Evolutionary conservation across 495 filamentous ascomycete species (phyloP), one percentile per base, ranked within the genome.

Genomic region (Xylaria longipes): DNA sequence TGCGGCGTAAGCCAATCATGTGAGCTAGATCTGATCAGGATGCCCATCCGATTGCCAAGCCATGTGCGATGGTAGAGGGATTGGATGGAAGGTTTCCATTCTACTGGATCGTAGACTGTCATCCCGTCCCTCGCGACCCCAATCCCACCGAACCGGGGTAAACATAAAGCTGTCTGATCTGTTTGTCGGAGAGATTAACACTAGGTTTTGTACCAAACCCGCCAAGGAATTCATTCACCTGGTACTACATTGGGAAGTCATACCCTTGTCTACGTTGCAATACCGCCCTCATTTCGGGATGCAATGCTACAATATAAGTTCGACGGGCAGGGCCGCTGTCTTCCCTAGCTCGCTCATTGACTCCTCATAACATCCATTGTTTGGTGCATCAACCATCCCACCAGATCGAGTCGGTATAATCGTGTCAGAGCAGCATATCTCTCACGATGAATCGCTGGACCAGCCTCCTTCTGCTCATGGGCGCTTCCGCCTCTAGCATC

Each of bases 401-500:
- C 37, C 25, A 12, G 41, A 60, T 29, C 17, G 15, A 46, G 5
- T 22, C 17, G 25, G 25, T 9, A 45, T 2, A 31, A 68, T 60
- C 65, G 25, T 14, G 22, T 48, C 15, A 48, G 25, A 22, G 43
- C 56, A 60, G 15, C 7, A 57, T 1, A 48, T 60, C 39, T 57
- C 43, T 41, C 64, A 72, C 41, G 15, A 72, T 72, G 70, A 52
- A 54, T 35, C 37, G 33, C 31, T 54, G 39, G 54, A 20, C 12
- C 27, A 72, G 45, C 56, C 50, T 72, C 64, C 56, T 67, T 29
- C 63, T 68, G 8, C 70, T 69, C 20, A 20, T 43, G 52, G 65
- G 63, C 39, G 63, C 48, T 25, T 46, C 60, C 22, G 31, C 65
- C 37, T 37, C 66, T 12, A 46, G 68, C 60, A 62, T 52, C 50